Base-by-base conservation (phyloP, 345 rosid genomes). In the Citrus inodora region DNA sequence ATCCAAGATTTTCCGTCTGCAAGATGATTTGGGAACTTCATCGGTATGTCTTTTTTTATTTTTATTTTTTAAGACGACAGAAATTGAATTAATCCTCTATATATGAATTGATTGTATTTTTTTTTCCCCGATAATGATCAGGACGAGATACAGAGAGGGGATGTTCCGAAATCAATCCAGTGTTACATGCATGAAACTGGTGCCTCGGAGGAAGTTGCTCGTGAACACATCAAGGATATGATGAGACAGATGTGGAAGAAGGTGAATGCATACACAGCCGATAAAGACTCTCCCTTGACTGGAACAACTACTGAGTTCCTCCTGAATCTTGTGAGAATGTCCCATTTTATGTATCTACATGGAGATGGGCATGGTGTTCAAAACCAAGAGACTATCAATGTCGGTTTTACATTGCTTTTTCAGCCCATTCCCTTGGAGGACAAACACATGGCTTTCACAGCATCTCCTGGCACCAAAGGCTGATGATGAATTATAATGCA, bases 151-250 rank as follows among this genome's bases (percentile, higher is more conserved):
- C 66, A 69, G 17, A 75, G 87, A 84, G 84, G 89, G 2, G 86
- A 85, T 66, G 68, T 68, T 30, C 56, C 82, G 4, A 87, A 87
- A 62, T 81, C 85, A 14, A 70, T 87, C 16, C 87, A 83, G 58
- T 87, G 87, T 74, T 68, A 81, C 75, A 84, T 85, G 89, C 59
- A 73, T 5, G 85, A 87, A 73, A 85, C 85, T 0, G 80, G 80
- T 21, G 80, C 61, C 27, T 79, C 85, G 0, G 83, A 83, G 42
- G 79, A 71, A 75, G 79, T 71, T 74, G 75, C 82, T 28, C 79
- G 79, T 71, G 77, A 72, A 30, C 60, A 77, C 77, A 68, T 86
- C n/a, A 53, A 30, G 28, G 13, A 65, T 53, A 35, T 80, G 76
- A 70, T 55, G 14, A 42, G 74, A 30, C 71, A 46, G 16, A 63